phyloP scores from a whole-genome alignment of 2,329 filamentous ascomycete genomes.

The Macrophomina phaseolina region DNA sequence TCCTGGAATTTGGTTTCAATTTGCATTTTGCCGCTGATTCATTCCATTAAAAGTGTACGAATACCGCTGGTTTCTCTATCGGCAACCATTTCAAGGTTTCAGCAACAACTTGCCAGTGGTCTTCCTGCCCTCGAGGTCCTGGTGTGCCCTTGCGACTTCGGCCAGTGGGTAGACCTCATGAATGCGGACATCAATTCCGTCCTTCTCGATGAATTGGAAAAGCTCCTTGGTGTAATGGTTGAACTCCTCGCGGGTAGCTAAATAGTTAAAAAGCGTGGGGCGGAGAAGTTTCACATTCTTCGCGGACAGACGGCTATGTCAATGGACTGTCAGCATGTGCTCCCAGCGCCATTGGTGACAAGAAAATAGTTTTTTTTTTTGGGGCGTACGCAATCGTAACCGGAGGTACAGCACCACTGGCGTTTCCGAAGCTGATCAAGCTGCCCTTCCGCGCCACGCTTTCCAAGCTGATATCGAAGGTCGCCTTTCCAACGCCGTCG shows the following conservation, averaged over 20 bases:
- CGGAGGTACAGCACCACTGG: slow-evolving; percentile 78
- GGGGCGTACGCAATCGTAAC: slow-evolving; percentile 63
- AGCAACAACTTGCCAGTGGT: slow-evolving; percentile 84
- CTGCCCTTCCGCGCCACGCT: slow-evolving; percentile 78
- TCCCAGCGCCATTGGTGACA: background rate
- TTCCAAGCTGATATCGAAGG: slow-evolving; percentile 79
- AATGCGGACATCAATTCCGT: slow-evolving; percentile 73
- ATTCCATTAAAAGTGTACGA: too few species aligned
- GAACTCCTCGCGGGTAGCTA: slow-evolving; percentile 72
- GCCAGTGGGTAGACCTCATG: slow-evolving; percentile 79
- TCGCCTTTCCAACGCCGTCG: slow-evolving; percentile 84
- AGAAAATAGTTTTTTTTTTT: too few species aligned
- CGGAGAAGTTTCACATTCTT: slow-evolving; percentile 81
- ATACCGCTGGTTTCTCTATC: background rate
- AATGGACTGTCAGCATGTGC: background rate
- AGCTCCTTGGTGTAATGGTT: slow-evolving; percentile 73
- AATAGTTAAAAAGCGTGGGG: slow-evolving; percentile 75
- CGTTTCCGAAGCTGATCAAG: slow-evolving; percentile 81
- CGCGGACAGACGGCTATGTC: slow-evolving; percentile 57
- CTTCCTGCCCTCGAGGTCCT: slow-evolving; percentile 79
- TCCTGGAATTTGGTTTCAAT: too few species aligned
- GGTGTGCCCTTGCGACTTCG: slow-evolving; percentile 74
- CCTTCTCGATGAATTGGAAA: slow-evolving; percentile 71
- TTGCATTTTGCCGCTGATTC: too few species aligned
- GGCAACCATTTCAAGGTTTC: slow-evolving; percentile 55